phyloP scores from a whole-genome alignment of 2,329 filamentous ascomycete genomes.

The Capronia epimyces region DNA sequence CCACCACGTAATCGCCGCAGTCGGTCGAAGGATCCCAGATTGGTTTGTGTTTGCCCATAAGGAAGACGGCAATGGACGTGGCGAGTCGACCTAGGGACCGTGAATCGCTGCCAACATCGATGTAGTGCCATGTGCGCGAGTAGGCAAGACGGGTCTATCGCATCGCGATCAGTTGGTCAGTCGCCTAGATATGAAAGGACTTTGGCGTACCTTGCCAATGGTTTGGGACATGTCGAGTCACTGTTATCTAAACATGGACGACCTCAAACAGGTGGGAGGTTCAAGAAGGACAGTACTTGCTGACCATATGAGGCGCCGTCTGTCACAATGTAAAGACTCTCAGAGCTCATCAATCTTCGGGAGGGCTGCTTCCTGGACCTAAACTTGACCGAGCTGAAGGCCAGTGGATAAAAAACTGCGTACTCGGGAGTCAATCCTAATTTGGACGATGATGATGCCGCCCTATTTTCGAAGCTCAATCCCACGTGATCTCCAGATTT shows the following conservation, averaged over 20 bases:
- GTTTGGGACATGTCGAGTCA: constrained; percentile 40
- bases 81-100: constrained; percentile 41
- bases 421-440: too few species aligned
- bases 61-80: constrained; percentile 39
- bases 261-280: too few species aligned
- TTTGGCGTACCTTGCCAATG: constrained; percentile 39
- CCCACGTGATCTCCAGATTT: too few species aligned
- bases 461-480: too few species aligned
- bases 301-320: background rate
- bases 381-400: too few species aligned
- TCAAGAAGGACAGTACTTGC: background rate
- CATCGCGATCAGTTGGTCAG: background rate
- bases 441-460: too few species aligned
- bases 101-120: constrained; percentile 62
- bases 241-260: constrained; percentile 17
- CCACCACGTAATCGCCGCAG: constrained; percentile 98
- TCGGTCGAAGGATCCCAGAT: constrained; percentile 96
- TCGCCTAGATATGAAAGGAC: background rate
- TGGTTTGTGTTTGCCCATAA: constrained; percentile 97
- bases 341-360: too few species aligned
- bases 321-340: background rate
- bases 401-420: too few species aligned
- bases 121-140: constrained; percentile 89
- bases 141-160: constrained; percentile 87
- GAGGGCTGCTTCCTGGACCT: too few species aligned